phyloP scores from a whole-genome alignment of 2,329 filamentous ascomycete genomes.

The Aphanocladium album region DNA sequence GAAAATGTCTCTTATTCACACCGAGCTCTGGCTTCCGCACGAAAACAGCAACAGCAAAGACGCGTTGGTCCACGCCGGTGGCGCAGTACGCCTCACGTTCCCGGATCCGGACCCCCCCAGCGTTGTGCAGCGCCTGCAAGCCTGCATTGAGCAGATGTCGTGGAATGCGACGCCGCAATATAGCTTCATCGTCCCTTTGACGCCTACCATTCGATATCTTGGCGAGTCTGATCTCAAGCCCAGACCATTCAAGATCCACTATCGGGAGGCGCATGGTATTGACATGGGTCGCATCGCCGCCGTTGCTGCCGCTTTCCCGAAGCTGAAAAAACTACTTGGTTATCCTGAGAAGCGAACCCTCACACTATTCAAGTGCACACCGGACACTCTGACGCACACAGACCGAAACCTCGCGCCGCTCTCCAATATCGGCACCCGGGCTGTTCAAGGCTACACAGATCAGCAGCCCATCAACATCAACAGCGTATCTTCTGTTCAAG shows the following conservation, averaged over 20 bases:
- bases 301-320: conserved; percentile 13
- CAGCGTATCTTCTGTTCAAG: conserved; percentile 18
- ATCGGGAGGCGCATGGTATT: conserved; percentile 15
- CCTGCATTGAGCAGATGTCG: background rate
- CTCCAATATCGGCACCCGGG: conserved; percentile 16
- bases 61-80: conserved; percentile 13
- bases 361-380: conserved; percentile 15
- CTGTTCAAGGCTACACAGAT: conserved; percentile 19
- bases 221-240: background rate
- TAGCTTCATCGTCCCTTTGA: conserved; percentile 1
- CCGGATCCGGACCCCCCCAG: conserved; percentile 1
- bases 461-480: conserved; percentile 19
- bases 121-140: background rate
- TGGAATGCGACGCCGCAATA: background rate
- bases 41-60: background rate
- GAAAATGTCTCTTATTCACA: conserved; percentile 15
- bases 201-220: background rate
- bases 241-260: conserved; percentile 16
- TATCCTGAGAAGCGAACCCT: conserved; percentile 11
- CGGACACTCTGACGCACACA: conserved; percentile 14
- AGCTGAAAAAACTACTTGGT: conserved; percentile 16
- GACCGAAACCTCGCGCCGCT: conserved; percentile 17
- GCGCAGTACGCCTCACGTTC: conserved; percentile 9
- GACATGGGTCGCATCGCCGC: conserved; percentile 15
- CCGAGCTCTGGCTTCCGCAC: conserved; percentile 17